Evolutionary conservation across 2,329 filamentous ascomycete species (phyloP), one percentile per base, ranked within the genome.

Genomic region (Simplicillium sp.): DNA sequence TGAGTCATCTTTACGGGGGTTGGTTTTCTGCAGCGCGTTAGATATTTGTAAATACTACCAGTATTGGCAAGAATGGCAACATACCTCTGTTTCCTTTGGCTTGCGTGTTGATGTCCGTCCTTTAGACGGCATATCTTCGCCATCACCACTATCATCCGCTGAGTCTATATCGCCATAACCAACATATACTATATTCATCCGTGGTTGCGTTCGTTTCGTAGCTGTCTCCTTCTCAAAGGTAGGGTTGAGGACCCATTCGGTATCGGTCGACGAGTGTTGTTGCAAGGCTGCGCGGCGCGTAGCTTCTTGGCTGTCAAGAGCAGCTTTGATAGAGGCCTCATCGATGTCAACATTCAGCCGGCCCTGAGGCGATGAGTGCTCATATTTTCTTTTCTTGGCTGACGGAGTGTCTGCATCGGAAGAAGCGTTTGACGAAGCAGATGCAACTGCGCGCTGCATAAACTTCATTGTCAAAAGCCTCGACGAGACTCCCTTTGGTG

Each of bases 391-490:
- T 49, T 80, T 79, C 60, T 89, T 88, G 12, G 73, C 64, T 44
- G 60, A 71, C 54, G 58, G 75, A 14, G 71, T 66, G 15, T 75
- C 70, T 38, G 64, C 62, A 52, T 67, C 55, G 47, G 73, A 59
- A 44, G 66, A 66, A 14, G 66, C 58, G 38, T 61, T 55, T 44
- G 54, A 63, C 29, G 67, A 66, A 38, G 66, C 67, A 17, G 81
- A 75, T 38, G 82, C 79, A 38, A 80, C 83, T 47, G 85, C 84
- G 54, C 89, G 78, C 69, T 94, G 89, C 89, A 96, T 96, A 59
- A 96, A 96, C 68, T 94, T 94, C 88, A 95, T 96, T 31, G 85
- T 89, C 56, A 94, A 72, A 37, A 96, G 80, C 50, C 88, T 81
- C 44, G 84, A 89, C 47, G 89, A 95, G 80, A 94, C 88, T 36